phyloP scores from a whole-genome alignment of 2,329 filamentous ascomycete genomes.

The Lithohypha guttulata region DNA sequence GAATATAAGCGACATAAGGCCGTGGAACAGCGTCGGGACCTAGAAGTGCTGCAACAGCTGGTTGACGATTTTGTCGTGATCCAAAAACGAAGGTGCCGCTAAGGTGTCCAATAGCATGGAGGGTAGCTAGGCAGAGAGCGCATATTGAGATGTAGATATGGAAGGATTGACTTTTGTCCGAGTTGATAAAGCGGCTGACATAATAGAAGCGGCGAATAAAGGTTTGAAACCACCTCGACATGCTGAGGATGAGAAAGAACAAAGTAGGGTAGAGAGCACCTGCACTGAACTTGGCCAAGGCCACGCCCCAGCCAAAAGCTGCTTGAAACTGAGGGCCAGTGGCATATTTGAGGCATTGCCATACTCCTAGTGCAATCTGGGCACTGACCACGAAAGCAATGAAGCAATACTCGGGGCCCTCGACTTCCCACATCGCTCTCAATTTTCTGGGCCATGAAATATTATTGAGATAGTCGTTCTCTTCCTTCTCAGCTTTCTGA shows the following conservation, averaged over 20 bases:
- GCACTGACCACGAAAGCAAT: constrained; percentile 37
- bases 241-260: constrained; percentile 48
- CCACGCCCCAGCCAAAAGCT: constrained; percentile 47
- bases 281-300: constrained; percentile 45
- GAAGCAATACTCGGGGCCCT: constrained; percentile 43
- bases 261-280: constrained; percentile 48
- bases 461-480: constrained; percentile 37
- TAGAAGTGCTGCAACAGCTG: constrained; percentile 35
- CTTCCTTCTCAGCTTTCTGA: constrained; percentile 37
- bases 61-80: constrained; percentile 35
- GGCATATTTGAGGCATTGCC: constrained; percentile 46
- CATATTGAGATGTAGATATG: constrained; percentile 45
- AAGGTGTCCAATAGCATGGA: constrained; percentile 46
- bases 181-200: constrained; percentile 46
- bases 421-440: constrained; percentile 46
- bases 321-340: constrained; percentile 35
- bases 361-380: constrained; percentile 43
- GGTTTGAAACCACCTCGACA: constrained; percentile 48
- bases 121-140: constrained; percentile 40
- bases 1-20: constrained; percentile 38
- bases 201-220: constrained; percentile 41
- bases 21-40: constrained; percentile 36
- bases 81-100: constrained; percentile 42
- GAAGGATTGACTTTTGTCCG: constrained; percentile 46
- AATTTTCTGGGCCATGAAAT: constrained; percentile 38